Evolutionary conservation across 192 early-diverging fungal species (phyloP), one percentile per base, ranked within the genome.

Genomic region (Ambispora gerdemannii): DNA sequence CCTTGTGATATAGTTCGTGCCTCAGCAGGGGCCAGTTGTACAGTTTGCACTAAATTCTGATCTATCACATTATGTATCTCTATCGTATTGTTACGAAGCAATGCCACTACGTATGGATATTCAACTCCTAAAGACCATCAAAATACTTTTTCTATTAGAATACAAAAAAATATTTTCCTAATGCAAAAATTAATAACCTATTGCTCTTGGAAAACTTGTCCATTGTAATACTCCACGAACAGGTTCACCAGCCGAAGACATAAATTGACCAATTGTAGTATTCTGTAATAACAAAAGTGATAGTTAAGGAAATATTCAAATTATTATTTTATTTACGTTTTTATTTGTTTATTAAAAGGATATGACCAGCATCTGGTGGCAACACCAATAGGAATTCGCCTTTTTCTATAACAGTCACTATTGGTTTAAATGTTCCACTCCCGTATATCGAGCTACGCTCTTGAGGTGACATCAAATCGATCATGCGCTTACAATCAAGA

Each of bases 361-460:
- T 77, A 73, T 77, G 77, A 73, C 51, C 63, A 55, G 62, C 27
- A 25, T 64, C 38, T 20, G 56, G 70, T 4, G 77, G 83, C 34
- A 83, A 85, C 7, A 85, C 89, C 4, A 94, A 74, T 55, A 94
- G 71, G 70, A 91, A 94, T 72, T 94, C 93, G 50, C 80, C 80
- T 22, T 83, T 76, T 22, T 74, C 77, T 22, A 91, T 80, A 1
- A 84, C 81, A 3, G 86, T 81, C 19, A 87, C 80, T n/a, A 90
- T 50, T 3, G 93, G 91, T 31, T 74, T 80, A 36, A 86, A 67
- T 4, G 82, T 27, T 1, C 68, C 49, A 0, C 77, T 63, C 34
- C 34, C 31, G 59, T 24, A 10, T 25, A 63, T 49, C 32, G 31
- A 33, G 11, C 35, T 58, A 4, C 24, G 67, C 22, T 22, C 56